phyloP scores from a whole-genome alignment of 306 rosid species.

The Ochetophila trinervis region DNA sequence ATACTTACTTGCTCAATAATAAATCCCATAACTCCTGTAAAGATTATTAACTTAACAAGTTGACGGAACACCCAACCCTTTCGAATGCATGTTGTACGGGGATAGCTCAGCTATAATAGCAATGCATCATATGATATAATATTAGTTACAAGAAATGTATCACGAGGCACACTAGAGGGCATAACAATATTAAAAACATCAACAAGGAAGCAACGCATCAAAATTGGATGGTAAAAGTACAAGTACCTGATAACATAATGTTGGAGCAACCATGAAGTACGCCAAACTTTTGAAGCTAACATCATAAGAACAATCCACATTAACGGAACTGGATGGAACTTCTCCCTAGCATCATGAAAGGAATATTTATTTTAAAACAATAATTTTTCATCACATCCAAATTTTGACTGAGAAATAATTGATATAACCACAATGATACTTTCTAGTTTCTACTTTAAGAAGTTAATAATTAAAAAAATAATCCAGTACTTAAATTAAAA shows the following conservation, averaged over 20 bases:
- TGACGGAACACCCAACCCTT: constrained; percentile 94
- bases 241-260: constrained; percentile 91
- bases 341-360: constrained; percentile 56
- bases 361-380: constrained; percentile 21
- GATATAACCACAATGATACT: too few species aligned
- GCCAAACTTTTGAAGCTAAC: constrained; percentile 65
- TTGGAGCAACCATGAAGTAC: constrained; percentile 97
- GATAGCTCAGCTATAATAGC: constrained; percentile 71
- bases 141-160: neutral
- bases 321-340: constrained; percentile 35
- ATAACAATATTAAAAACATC: neutral
- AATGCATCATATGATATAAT: constrained; percentile 20
- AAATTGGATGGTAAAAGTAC: neutral
- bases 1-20: constrained; percentile 83
- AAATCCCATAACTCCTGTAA: constrained; percentile 97
- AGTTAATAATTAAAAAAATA: too few species aligned
- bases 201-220: neutral
- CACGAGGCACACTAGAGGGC: neutral
- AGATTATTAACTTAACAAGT: constrained; percentile 75
- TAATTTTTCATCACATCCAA: neutral
- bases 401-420: neutral
- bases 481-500: too few species aligned
- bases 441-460: too few species aligned
- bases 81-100: constrained; percentile 69
- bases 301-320: constrained; percentile 42